These are phyloP conservation scores for Pseudonitzschia multiseries DNA, from an alignment of 108 stramenopile species.

Conservation along the genomic window DNA sequence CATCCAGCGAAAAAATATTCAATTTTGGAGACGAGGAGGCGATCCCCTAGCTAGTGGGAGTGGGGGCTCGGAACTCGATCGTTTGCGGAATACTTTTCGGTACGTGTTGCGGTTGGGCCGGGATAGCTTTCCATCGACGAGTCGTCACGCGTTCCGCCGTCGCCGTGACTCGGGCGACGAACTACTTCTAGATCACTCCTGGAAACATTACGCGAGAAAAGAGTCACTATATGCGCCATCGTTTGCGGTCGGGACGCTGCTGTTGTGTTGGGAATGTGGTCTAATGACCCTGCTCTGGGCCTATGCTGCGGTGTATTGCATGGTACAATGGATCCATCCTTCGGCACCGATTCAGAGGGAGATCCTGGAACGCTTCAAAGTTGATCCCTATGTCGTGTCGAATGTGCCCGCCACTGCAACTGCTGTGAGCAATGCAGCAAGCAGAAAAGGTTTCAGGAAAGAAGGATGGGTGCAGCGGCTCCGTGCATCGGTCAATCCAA, in stretches of 20 bases:
- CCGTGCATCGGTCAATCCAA: neutral
- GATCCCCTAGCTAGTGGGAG: neutral
- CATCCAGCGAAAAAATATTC: neutral
- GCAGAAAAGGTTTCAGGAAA: neutral
- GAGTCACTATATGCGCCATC: neutral
- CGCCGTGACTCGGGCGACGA: no score
- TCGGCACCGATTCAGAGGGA: constrained; percentile 5
- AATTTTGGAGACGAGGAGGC: neutral
- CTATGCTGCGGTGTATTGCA: neutral
- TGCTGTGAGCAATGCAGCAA: neutral
- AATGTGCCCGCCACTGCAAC: neutral
- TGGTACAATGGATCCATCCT: neutral
- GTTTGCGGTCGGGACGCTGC: neutral
- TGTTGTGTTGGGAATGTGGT: neutral
- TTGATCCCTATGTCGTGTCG: neutral
- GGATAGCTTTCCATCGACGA: neutral
- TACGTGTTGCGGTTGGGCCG: neutral
- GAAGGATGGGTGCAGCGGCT: neutral
- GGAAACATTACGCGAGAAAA: constrained; percentile 1
- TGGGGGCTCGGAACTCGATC: neutral
- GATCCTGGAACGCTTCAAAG: neutral
- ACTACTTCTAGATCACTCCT: neutral
- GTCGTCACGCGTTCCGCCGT: no score
- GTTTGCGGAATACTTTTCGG: neutral
- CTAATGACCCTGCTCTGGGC: neutral